Conservation (phyloP, 73 alveolate genomes). For the Stentor roeselii region DNA sequence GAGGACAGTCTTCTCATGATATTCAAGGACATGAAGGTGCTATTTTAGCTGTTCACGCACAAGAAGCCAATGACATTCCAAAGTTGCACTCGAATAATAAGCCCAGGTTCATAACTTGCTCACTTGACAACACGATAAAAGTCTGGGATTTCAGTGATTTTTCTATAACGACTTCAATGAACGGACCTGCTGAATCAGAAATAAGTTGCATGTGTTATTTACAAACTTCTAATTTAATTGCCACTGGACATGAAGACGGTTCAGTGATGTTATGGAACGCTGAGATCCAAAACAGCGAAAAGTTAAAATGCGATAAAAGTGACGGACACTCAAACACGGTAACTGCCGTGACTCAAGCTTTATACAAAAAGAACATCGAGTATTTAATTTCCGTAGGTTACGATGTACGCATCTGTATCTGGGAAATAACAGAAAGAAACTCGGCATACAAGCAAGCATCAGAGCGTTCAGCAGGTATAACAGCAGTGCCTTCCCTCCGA, state of each 20-base stretch:
- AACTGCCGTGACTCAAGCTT: conserved; percentile 64
- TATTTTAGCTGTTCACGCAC: conserved; percentile 56
- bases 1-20: conserved; percentile 78
- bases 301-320: conserved; percentile 64
- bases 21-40: conserved; percentile 86
- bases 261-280: conserved; percentile 77
- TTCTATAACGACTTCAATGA: conserved; percentile 56
- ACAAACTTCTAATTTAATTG: conserved; percentile 71
- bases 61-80: conserved; percentile 57
- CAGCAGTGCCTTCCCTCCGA: background rate
- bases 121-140: conserved; percentile 82
- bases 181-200: conserved; percentile 71
- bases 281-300: conserved; percentile 63
- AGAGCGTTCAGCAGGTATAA: conserved; percentile 24
- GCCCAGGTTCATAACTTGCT: conserved; percentile 50
- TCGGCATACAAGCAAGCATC: conserved; percentile 32
- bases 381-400: conserved; percentile 73
- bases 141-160: conserved; percentile 92
- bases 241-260: conserved; percentile 92
- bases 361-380: conserved; percentile 59
- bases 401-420: conserved; percentile 78
- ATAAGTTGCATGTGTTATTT: conserved; percentile 78
- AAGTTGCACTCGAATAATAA: conserved; percentile 28
- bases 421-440: conserved; percentile 88
- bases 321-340: conserved; percentile 63